phyloP scores from a whole-genome alignment of 148 eudicot genomes.

The Nepenthes mirabilis region DNA sequence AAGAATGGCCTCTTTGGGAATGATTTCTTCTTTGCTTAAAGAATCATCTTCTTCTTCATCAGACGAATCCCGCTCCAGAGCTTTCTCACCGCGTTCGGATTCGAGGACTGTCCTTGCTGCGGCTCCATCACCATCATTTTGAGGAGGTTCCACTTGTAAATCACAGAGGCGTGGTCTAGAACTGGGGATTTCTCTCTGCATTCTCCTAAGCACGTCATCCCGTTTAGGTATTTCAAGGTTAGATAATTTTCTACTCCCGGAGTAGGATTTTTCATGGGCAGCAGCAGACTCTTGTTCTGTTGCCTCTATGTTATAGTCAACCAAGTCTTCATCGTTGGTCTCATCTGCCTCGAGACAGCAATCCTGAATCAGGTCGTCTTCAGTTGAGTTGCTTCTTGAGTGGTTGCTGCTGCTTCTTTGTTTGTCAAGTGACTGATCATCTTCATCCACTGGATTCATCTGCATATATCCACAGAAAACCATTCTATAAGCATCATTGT shows the following conservation, averaged over 20 bases:
- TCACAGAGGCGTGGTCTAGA: conserved; percentile 2
- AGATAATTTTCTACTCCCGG: conserved; percentile 19
- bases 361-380: conserved; percentile 39
- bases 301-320: conserved; percentile 9
- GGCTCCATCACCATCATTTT: conserved; percentile 20
- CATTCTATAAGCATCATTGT: conserved; percentile 5
- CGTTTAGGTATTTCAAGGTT: conserved; percentile 47
- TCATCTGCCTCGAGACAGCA: conserved; percentile 10
- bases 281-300: conserved; percentile 13
- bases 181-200: conserved; percentile 26
- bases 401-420: conserved; percentile 26
- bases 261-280: conserved; percentile 10
- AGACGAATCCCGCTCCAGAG: conserved; percentile 8
- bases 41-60: conserved; percentile 18
- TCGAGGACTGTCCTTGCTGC: conserved; percentile 19
- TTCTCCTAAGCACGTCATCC: conserved; percentile 24
- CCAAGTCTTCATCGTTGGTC: conserved; percentile 11
- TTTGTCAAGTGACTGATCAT: conserved; percentile 32
- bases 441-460: conserved; percentile 77
- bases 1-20: conserved; percentile 27
- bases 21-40: conserved; percentile 17
- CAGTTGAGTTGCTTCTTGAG: conserved; percentile 52
- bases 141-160: conserved; percentile 3
- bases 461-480: not conserved
- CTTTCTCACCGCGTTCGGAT: conserved; percentile 10